A percentile compares a stretch with the other conserved stretches of the same genome.
phyloP scores from a whole-genome alignment of 1,139 yeast species.

The Taphrina sp. region DNA sequence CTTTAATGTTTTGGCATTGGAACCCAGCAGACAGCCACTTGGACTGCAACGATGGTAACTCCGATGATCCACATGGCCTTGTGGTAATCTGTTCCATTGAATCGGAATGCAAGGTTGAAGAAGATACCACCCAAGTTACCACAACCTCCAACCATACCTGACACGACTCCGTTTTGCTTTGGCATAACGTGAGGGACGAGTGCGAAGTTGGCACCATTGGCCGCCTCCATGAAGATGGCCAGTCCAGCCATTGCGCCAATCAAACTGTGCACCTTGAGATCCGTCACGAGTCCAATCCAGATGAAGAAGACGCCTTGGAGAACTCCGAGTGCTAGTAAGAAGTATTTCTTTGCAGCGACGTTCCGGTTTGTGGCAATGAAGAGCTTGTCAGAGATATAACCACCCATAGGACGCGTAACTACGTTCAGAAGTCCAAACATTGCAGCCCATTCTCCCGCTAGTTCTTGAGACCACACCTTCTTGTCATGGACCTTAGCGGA shows the following conservation, averaged over 20 bases:
- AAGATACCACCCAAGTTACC: constrained; percentile 46
- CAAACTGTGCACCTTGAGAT: constrained; percentile 41
- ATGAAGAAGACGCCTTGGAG: constrained; percentile 44
- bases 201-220: constrained; percentile 46
- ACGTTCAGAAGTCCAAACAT: constrained; percentile 46
- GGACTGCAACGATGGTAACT: constrained; percentile 15
- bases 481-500: constrained; percentile 37
- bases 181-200: constrained; percentile 45
- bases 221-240: constrained; percentile 45
- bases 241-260: constrained; percentile 43
- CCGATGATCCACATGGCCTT: constrained; percentile 25
- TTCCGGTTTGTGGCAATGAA: constrained; percentile 39
- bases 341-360: constrained; percentile 43
- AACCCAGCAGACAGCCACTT: constrained; percentile 21
- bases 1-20: constrained; percentile 30
- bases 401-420: constrained; percentile 45
- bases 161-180: constrained; percentile 44
- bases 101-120: constrained; percentile 45
- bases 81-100: constrained; percentile 25
- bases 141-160: constrained; percentile 45
- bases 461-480: constrained; percentile 40
- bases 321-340: constrained; percentile 44
- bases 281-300: constrained; percentile 43
- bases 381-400: constrained; percentile 42
- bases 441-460: constrained; percentile 46